Conservation (phyloP, 2,329 filamentous ascomycete genomes). For the Aureobasidium melanogenum region DNA sequence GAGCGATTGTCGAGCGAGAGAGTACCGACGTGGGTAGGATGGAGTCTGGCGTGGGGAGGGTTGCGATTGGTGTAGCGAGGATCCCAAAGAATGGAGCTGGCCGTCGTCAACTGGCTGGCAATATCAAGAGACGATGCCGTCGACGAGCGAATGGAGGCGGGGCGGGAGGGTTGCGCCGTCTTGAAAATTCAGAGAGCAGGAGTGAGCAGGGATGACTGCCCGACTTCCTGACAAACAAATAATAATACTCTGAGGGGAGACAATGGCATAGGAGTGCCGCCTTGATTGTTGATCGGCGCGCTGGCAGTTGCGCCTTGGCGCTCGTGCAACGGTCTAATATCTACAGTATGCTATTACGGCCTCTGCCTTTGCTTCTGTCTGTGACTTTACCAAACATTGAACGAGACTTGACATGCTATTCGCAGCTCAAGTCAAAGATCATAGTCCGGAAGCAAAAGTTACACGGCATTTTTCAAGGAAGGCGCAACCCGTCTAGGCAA, state of each 20-base stretch:
- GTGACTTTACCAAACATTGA: not conserved
- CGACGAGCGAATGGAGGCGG: constrained; percentile 17
- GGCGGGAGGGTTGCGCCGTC: constrained; percentile 15
- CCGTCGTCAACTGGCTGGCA: constrained; percentile 38
- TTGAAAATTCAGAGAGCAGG: constrained; percentile 10
- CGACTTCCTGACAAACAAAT: constrained; percentile 9
- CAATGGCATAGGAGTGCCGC: not conserved
- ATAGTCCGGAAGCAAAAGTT: not conserved
- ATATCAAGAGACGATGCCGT: constrained; percentile 28
- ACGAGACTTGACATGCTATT: not conserved
- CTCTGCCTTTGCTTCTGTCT: not conserved
- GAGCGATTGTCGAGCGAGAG: constrained; percentile 38
- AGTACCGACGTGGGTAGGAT: constrained; percentile 41
- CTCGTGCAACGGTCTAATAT: constrained; percentile 2
- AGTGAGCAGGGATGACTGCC: constrained; percentile 8
- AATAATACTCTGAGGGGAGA: not conserved
- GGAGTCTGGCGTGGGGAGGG: constrained; percentile 36
- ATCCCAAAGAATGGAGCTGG: constrained; percentile 43
- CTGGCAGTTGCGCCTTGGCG: constrained; percentile 8
- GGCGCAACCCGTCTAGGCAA: not conserved
- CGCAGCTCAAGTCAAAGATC: too few relatives aligned
- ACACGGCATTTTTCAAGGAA: not conserved
- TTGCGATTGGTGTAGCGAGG: constrained; percentile 35
- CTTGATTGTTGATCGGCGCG: constrained; percentile 1
- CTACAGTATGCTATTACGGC: not conserved